Percentiles rank a stretch among this genome's conserved stretches.
Conservation (phyloP, 116 monocot genomes). For the Phalaenopsis hybrid region DNA sequence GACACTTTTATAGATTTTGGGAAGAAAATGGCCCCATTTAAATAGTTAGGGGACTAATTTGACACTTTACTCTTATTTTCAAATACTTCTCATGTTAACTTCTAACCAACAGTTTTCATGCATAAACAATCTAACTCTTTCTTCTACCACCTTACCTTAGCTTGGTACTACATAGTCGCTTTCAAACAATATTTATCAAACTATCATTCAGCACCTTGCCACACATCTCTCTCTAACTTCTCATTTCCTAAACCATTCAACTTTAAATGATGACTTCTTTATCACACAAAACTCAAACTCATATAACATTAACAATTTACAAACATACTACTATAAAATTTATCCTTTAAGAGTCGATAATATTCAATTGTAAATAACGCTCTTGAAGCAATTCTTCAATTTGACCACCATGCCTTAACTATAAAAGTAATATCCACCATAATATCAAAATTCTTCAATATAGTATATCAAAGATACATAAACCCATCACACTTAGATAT, state of each 20-base stretch:
- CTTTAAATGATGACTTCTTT: neutral
- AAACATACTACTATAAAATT: neutral
- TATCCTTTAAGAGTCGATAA: neutral
- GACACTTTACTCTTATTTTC: too few species aligned
- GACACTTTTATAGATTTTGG: too few species aligned
- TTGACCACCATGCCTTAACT: neutral
- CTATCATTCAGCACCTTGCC: too few species aligned
- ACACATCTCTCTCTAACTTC: too few species aligned
- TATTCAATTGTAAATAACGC: neutral
- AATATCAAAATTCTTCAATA: neutral
- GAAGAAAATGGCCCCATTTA: too few species aligned
- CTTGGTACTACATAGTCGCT: too few species aligned
- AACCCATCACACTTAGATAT: neutral
- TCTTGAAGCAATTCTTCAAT: neutral
- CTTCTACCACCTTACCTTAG: too few species aligned
- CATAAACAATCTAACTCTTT: too few species aligned
- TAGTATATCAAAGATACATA: neutral
- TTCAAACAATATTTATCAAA: too few species aligned
- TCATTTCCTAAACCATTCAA: neutral
- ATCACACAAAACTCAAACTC: neutral
- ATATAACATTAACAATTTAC: neutral
- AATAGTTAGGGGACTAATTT: too few species aligned
- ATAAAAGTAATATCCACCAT: neutral
- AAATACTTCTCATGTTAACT: too few species aligned
- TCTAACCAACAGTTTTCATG: too few species aligned